Evolutionary conservation across 202 grass and related monocot species (phyloP).

Genomic region (Zoysia matrella): DNA sequence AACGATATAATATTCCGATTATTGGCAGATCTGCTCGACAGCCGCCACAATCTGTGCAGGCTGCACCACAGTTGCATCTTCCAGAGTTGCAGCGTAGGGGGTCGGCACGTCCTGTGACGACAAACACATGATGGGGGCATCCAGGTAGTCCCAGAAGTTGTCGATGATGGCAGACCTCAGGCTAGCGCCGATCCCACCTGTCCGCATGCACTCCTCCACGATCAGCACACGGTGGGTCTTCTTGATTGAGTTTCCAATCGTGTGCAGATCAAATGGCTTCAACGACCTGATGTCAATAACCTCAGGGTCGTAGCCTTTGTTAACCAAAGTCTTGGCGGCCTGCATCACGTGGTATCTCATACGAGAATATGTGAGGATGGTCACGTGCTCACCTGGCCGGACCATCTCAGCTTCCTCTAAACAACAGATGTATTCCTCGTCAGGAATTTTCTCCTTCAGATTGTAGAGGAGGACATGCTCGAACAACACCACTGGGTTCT

Average conservation of each 20-base stretch:
- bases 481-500: conserved; percentile 80
- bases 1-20: no score
- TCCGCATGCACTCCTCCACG: no score
- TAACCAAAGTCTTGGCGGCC: conserved; percentile 72
- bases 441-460: no score
- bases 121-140: conserved; percentile 71
- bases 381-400: conserved; percentile 71
- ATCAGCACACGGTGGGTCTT: conserved; percentile 85
- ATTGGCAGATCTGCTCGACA: no score
- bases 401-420: conserved; percentile 45
- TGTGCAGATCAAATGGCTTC: conserved; percentile 78
- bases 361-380: conserved; percentile 79
- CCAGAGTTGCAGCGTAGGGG: conserved; percentile 60
- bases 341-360: conserved; percentile 96
- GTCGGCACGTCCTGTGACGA: conserved; percentile 85
- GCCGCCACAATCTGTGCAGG: conserved; percentile 70
- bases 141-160: no score
- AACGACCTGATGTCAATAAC: conserved; percentile 27
- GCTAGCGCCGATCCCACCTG: no score
- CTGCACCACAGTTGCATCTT: conserved; percentile 79
- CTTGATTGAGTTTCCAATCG: conserved; percentile 65
- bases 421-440: no score
- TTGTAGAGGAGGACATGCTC: conserved; percentile 57
- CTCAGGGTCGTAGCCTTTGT: conserved; percentile 57
- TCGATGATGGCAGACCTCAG: no score